Evolutionary conservation across 148 eudicot genomes (phyloP), one percentile per base, ranked within the genome.

Genomic region (Persicaria tinctoria): DNA sequence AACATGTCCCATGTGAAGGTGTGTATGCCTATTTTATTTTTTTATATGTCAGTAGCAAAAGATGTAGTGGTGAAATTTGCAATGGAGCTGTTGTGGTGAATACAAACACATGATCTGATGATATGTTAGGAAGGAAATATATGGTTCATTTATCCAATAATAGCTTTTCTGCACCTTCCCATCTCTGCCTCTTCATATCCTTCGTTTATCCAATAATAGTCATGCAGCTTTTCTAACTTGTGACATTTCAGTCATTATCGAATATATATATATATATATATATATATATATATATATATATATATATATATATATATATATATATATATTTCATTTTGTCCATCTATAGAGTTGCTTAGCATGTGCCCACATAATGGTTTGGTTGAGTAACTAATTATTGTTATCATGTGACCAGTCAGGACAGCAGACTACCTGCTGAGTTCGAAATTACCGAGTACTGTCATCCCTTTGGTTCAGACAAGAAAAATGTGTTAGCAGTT

Each of bases 381-480:
- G 48, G 11, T 74, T 74, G 49, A 44, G 41, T 49, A 59, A 59
- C 32, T 8, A 60, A 9, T 51, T 49, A 4, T 66, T 46, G 2
- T 63, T 47, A 47, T 76, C 53, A 54, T 9, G 60, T 51, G 82
- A 73, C 79, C 91, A 94, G 98, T 84, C 98, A 94, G 88, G 98
- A 94, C 75, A 94, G 98, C 74, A 88, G 98, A 84, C 87, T 94
- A 50, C 98, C 98, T 80, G 97, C 98, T 69, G 98, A 94, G 79
- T 94, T 94, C 83, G 98, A 94, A 84, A 88, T 94, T 75, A 88
- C 93, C 2, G 84, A 91, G 75, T 90, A 86, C 75, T 88, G 91
- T 70, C 89, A 88, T 81, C 92, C 92, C 60, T 82, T 77, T 82
- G 98, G 91, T 75, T 88, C 91, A 72, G 90, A 82, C 70, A 72